Conservation (phyloP, 179 eudicot genomes). For the Gypsophila paniculata region DNA sequence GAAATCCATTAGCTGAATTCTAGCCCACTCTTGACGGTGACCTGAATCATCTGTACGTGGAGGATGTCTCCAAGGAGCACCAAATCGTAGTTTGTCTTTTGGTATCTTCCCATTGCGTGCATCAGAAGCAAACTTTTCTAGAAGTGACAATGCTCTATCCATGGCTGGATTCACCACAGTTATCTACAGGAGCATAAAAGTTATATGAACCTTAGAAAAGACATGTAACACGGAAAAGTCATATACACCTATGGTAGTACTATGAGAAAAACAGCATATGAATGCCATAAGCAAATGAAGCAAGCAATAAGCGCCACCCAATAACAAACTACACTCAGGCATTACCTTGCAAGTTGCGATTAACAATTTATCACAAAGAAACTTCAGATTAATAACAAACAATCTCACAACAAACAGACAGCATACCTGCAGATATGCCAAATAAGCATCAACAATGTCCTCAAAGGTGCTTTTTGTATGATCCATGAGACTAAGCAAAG, state of each 20-base stretch:
- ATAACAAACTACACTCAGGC: neutral
- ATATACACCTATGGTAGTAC: neutral
- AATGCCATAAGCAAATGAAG: neutral
- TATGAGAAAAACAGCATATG: neutral
- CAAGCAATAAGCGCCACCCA: neutral
- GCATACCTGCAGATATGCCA: conserved; percentile 84
- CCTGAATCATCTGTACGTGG: conserved; percentile 49
- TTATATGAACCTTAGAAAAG: neutral
- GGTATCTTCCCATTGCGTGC: conserved; percentile 59
- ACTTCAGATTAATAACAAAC: neutral
- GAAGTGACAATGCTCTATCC: conserved; percentile 70
- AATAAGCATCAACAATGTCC: conserved; percentile 85
- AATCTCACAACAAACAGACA: conserved; percentile 2
- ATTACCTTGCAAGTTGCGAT: conserved; percentile 3
- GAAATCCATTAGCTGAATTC: conserved; percentile 82
- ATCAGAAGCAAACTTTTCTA: conserved; percentile 74
- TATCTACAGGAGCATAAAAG: conserved; percentile 39
- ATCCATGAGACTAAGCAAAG: conserved; percentile 52
- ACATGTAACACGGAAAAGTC: neutral
- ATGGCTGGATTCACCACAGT: conserved; percentile 91
- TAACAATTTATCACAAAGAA: neutral
- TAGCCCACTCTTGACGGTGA: conserved; percentile 59
- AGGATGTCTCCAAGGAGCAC: conserved; percentile 98
- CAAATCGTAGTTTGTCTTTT: conserved; percentile 74
- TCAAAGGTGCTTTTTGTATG: conserved; percentile 59